Percentiles rank a stretch among this genome's conserved stretches.
phyloP scores from a whole-genome alignment of 2,329 filamentous ascomycete species.

The Penicillium rolfsii region DNA sequence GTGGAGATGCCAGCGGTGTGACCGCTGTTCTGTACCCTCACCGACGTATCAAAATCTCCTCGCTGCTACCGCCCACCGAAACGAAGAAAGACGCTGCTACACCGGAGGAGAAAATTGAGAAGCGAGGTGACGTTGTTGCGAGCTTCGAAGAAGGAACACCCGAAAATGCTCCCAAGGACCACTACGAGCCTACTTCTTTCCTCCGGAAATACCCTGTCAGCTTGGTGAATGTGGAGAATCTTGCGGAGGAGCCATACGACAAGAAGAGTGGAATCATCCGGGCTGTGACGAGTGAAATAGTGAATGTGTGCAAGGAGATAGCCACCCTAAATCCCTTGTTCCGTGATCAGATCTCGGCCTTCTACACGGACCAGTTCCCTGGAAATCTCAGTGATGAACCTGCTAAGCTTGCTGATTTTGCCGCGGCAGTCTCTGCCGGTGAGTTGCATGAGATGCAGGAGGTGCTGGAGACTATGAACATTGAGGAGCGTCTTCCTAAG shows the following conservation, averaged over 20 bases:
- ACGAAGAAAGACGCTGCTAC: conserved; percentile 36
- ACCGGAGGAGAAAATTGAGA: conserved; percentile 59
- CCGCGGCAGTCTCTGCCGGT: conserved; percentile 92
- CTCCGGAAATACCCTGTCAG: conserved; percentile 89
- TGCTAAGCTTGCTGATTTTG: conserved; percentile 93
- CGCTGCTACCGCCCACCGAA: conserved; percentile 70
- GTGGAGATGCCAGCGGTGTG: conserved; percentile 77
- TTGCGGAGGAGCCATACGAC: conserved; percentile 85
- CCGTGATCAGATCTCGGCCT: conserved; percentile 95
- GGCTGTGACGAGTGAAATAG: conserved; percentile 94
- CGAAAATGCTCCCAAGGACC: conserved; percentile 58
- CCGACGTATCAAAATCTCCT: conserved; percentile 87
- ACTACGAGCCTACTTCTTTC: conserved; percentile 88
- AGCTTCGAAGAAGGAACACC: conserved; percentile 87
- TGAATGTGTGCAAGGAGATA: conserved; percentile 98
- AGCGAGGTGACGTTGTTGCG: conserved; percentile 91
- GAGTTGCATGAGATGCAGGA: conserved; percentile 92
- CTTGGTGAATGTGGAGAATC: conserved; percentile 92
- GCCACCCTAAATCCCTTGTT: conserved; percentile 92
- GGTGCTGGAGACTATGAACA: conserved; percentile 82
- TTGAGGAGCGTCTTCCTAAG: conserved; percentile 91
- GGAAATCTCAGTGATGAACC: conserved; percentile 95
- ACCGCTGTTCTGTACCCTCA: conserved; percentile 97
- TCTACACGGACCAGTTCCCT: conserved; percentile 91
- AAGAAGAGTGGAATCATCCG: conserved; percentile 86